phyloP scores from a whole-genome alignment of 768 basidiomycete genomes.

The button mushroom (Agaricus bisporus) region DNA sequence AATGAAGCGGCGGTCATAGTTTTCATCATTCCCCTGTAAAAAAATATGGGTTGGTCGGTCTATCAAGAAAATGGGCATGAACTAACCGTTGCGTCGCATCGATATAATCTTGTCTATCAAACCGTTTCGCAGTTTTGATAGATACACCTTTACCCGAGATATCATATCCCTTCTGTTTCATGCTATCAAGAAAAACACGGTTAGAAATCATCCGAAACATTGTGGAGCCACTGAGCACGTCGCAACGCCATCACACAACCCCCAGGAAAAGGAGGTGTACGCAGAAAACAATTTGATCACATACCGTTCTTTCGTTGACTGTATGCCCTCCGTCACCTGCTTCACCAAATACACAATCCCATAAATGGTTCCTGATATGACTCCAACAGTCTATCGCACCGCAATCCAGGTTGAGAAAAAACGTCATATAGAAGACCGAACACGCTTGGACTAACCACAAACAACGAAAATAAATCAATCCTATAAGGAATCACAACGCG shows the following conservation, averaged over 20 bases:
- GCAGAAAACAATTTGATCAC: too few species aligned
- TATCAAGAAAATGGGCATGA: not conserved
- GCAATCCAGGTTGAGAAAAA: not conserved
- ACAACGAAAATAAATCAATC: slow-evolving; percentile 1
- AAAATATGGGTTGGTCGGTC: not conserved
- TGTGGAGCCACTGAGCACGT: not conserved
- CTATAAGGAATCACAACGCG: not conserved
- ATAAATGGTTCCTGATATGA: slow-evolving; percentile 42
- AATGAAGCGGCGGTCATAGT: slow-evolving; percentile 6
- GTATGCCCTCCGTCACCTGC: slow-evolving; percentile 34
- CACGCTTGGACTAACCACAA: slow-evolving; percentile 6
- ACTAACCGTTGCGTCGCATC: slow-evolving; percentile 69
- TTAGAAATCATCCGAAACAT: not conserved
- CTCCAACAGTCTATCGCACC: slow-evolving; percentile 35
- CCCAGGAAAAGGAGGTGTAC: not conserved
- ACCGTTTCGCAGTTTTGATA: slow-evolving; percentile 54
- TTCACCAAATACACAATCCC: slow-evolving; percentile 32
- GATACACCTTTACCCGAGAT: slow-evolving; percentile 58
- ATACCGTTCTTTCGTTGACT: slow-evolving; percentile 51
- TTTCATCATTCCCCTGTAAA: slow-evolving; percentile 45
- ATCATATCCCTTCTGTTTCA: slow-evolving; percentile 51
- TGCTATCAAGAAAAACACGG: slow-evolving; percentile 24
- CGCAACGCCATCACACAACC: not conserved
- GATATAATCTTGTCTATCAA: slow-evolving; percentile 59
- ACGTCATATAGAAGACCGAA: not conserved